These are phyloP conservation scores for Obelidium mucronatum DNA, from an alignment of 192 early-diverging fungal genomes.

Conservation along the genomic window DNA sequence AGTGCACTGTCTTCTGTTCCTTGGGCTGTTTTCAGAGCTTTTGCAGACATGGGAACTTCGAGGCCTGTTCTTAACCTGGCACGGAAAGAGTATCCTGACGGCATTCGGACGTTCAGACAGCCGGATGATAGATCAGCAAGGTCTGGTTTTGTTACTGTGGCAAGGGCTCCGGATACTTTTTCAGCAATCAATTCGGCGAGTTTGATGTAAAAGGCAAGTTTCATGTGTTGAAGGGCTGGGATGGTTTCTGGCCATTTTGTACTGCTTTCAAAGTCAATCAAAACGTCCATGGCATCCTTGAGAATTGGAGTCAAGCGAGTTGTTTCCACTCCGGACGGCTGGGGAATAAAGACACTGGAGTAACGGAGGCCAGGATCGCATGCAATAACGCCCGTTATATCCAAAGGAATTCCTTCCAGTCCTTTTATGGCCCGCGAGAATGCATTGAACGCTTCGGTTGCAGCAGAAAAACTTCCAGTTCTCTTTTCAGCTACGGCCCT, in stretches of 20 bases:
- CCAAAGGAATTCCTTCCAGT: conserved; percentile 73
- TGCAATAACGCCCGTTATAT: conserved; percentile 66
- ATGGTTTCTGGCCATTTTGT: conserved; percentile 91
- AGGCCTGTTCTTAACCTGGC: conserved; percentile 76
- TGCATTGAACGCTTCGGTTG: conserved; percentile 70
- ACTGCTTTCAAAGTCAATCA: conserved; percentile 85
- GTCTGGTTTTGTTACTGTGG: conserved; percentile 43
- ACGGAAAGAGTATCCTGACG: conserved; percentile 80
- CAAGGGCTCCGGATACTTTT: conserved; percentile 56
- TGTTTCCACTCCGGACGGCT: conserved; percentile 50
- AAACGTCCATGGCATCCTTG: conserved; percentile 63
- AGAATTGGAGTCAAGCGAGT: conserved; percentile 31
- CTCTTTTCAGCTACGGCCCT: neutral
- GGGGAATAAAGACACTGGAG: conserved; percentile 78
- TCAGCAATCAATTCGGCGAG: conserved; percentile 67
- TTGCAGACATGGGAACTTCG: conserved; percentile 70
- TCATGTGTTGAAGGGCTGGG: conserved; percentile 86
- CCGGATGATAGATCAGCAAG: conserved; percentile 39
- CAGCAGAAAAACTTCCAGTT: conserved; percentile 67
- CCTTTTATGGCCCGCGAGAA: conserved; percentile 67
- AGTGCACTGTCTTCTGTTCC: conserved; percentile 1
- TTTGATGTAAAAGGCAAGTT: conserved; percentile 84
- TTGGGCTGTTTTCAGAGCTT: conserved; percentile 47
- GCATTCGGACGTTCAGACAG: conserved; percentile 69
- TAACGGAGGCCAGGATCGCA: conserved; percentile 71